A percentile compares a stretch with the other conserved stretches of the same genome.
phyloP scores from a whole-genome alignment of 805 yeast genomes.

The Kurtzmaniella fragi region DNA sequence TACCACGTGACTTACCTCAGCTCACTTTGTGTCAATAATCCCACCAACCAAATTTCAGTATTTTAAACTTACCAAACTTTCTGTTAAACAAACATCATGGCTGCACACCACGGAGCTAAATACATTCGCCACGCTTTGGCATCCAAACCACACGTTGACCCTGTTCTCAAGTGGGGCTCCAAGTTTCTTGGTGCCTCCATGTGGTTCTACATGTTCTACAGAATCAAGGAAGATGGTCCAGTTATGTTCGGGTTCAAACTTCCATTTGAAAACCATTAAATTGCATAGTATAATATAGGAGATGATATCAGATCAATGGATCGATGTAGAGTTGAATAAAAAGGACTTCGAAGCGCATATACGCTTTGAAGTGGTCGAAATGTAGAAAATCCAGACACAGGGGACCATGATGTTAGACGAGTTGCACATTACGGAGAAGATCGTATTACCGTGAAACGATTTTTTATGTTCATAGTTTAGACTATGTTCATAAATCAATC shows the following conservation, averaged over 20 bases:
- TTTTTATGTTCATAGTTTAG: too few species aligned
- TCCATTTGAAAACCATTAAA: conserved; percentile 34
- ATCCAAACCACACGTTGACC: conserved; percentile 61
- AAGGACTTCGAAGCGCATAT: too few species aligned
- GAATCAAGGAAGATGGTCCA: conserved; percentile 69
- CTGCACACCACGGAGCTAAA: conserved; percentile 38
- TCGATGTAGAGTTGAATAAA: too few species aligned
- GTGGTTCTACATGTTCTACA: conserved; percentile 86
- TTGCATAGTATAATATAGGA: not conserved
- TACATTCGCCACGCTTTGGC: conserved; percentile 54
- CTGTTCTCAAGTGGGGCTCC: conserved; percentile 53
- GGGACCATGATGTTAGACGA: too few species aligned
- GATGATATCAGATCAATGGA: too few species aligned
- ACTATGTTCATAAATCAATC: too few species aligned
- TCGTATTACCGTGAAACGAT: too few species aligned
- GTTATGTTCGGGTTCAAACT: conserved; percentile 47
- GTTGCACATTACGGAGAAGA: too few species aligned
- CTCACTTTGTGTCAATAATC: not conserved
- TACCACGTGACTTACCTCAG: too few species aligned
- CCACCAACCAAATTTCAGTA: not conserved
- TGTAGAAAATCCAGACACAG: too few species aligned
- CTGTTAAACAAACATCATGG: conserved; percentile 21
- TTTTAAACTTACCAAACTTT: not conserved
- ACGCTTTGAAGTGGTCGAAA: too few species aligned
- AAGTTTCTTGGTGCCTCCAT: conserved; percentile 75